Evolutionary conservation across 495 filamentous ascomycete genomes (phyloP).

Genomic region (Neurospora hispaniola): DNA sequence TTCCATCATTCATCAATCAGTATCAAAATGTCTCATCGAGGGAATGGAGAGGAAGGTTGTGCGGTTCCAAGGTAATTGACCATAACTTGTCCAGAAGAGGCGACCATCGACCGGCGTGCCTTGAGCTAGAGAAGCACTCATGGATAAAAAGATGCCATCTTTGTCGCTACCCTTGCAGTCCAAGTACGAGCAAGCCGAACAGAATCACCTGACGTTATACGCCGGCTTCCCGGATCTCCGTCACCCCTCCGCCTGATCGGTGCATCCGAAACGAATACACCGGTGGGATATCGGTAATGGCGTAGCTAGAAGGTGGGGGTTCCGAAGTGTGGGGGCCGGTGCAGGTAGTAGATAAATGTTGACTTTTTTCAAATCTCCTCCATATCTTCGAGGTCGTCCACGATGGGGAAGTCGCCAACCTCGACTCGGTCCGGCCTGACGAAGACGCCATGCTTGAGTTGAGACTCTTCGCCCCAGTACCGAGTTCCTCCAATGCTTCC

Average conservation of each 20-base stretch:
- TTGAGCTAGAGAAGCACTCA: not conserved
- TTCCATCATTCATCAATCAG: not conserved
- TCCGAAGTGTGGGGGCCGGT: not conserved
- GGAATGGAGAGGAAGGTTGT: not conserved
- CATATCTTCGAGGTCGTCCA: slow-evolving; percentile 72
- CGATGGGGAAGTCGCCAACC: slow-evolving; percentile 70
- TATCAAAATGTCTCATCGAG: not conserved
- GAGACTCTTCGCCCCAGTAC: slow-evolving; percentile 60
- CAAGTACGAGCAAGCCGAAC: not conserved
- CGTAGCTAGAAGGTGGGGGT: not conserved
- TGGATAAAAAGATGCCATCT: not conserved
- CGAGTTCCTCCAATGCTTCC: slow-evolving; percentile 65
- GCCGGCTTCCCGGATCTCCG: not conserved
- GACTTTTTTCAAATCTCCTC: slow-evolving; percentile 59
- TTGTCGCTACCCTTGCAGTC: not conserved
- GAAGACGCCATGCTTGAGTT: slow-evolving; percentile 67
- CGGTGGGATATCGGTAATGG: not conserved
- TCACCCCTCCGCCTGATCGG: not conserved
- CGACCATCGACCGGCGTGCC: not conserved
- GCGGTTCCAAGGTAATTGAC: not conserved
- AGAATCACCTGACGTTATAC: not conserved
- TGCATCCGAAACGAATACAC: not conserved
- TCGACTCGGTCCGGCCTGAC: slow-evolving; percentile 85
- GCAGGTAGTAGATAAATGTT: slow-evolving; percentile 1
- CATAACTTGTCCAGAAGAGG: not conserved